phyloP scores from a whole-genome alignment of 257 asterid species.

The Capsicum pubescens region DNA sequence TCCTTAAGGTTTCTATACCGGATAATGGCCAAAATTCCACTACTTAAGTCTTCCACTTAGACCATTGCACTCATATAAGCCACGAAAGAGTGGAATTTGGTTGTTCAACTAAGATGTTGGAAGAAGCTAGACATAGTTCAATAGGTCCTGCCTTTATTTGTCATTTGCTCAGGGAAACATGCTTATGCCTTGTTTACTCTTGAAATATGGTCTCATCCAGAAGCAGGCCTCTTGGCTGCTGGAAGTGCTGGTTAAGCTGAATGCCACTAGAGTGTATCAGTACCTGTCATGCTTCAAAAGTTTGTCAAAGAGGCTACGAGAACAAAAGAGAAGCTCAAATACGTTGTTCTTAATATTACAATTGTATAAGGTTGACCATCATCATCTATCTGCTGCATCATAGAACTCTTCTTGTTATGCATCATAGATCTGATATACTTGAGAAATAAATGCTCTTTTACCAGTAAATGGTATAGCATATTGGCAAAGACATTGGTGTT shows the following conservation, averaged over 20 bases:
- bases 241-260: background rate
- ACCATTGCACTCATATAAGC: background rate
- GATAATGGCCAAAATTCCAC: background rate
- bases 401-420: background rate
- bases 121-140: background rate
- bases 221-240: background rate
- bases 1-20: background rate
- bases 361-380: background rate
- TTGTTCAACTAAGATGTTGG: conserved; percentile 9
- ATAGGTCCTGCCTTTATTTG: background rate
- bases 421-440: background rate
- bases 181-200: background rate
- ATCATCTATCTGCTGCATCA: background rate
- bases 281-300: background rate
- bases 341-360: background rate
- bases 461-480: background rate
- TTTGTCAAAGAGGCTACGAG: background rate
- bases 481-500: conserved; percentile 1
- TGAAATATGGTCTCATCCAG: conserved; percentile 19
- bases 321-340: conserved; percentile 1
- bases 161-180: background rate
- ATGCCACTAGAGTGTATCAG: background rate
- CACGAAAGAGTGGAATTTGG: background rate
- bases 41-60: background rate
- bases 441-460: conserved; percentile 8